These are phyloP conservation scores for Nigrograna mackinnonii DNA, from an alignment of 2,329 filamentous ascomycete species.

Conservation along the genomic window DNA sequence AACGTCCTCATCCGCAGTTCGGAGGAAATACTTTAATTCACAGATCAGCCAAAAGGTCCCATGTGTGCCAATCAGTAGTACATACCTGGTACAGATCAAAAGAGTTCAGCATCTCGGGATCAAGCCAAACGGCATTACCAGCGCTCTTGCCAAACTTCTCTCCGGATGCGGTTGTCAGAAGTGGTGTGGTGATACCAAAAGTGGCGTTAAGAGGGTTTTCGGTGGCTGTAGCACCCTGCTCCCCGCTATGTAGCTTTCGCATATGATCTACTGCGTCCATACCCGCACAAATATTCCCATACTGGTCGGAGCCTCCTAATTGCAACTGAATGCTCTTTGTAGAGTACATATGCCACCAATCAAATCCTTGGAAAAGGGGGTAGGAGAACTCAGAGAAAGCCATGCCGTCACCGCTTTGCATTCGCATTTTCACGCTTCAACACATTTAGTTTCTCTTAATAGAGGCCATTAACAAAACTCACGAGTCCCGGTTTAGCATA, in stretches of 20 bases:
- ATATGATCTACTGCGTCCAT: constrained; percentile 83
- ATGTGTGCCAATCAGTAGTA: not conserved
- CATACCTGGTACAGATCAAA: constrained; percentile 81
- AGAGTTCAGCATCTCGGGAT: constrained; percentile 74
- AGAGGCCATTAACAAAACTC: constrained; percentile 45
- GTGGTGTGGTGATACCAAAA: constrained; percentile 86
- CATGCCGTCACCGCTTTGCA: constrained; percentile 88
- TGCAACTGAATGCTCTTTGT: constrained; percentile 75
- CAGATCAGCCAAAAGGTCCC: not conserved
- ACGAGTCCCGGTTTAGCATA: constrained; percentile 89
- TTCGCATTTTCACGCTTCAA: constrained; percentile 73
- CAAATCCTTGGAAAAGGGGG: constrained; percentile 91
- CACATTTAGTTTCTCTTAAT: constrained; percentile 16
- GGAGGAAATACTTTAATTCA: constrained; percentile 77
- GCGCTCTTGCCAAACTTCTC: constrained; percentile 94
- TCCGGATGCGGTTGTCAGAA: constrained; percentile 83
- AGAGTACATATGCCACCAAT: constrained; percentile 89
- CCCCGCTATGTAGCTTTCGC: constrained; percentile 45
- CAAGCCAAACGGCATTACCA: constrained; percentile 93
- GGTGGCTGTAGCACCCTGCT: constrained; percentile 12
- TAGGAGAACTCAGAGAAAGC: constrained; percentile 93
- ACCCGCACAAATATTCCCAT: constrained; percentile 91
- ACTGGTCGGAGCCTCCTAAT: constrained; percentile 94
- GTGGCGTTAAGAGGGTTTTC: constrained; percentile 54
- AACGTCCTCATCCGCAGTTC: constrained; percentile 79